phyloP scores from a whole-genome alignment of 1,139 yeast species.

The Hansenula sp. region DNA sequence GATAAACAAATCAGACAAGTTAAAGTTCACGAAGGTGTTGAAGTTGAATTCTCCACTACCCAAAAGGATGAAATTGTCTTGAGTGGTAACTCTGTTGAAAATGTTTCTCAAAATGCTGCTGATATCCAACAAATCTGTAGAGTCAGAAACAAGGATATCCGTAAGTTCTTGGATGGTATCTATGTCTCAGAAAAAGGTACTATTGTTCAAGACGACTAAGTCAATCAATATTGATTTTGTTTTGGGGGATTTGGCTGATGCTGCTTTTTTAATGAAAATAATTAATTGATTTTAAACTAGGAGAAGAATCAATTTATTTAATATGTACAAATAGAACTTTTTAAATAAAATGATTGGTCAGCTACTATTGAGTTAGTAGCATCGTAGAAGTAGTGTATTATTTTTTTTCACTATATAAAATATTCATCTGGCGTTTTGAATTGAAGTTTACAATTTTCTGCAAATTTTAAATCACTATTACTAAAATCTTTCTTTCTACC shows the following conservation, averaged over 20 bases:
- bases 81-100: constrained; percentile 95
- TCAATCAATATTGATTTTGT: too few relatives aligned
- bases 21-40: constrained; percentile 84
- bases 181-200: constrained; percentile 96
- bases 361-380: constrained; percentile 4
- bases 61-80: constrained; percentile 94
- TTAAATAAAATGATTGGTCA: not conserved
- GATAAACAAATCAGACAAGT: constrained; percentile 94
- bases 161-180: constrained; percentile 99
- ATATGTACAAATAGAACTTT: constrained; percentile 2
- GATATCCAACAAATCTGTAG: constrained; percentile 98
- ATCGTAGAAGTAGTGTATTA: not conserved
- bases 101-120: constrained; percentile 98
- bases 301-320: not conserved
- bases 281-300: not conserved
- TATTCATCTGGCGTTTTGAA: constrained; percentile 64
- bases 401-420: constrained; percentile 7
- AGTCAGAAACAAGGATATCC: constrained; percentile 99
- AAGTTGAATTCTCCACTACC: constrained; percentile 70
- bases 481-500: constrained; percentile 75
- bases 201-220: constrained; percentile 45
- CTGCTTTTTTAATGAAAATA: not conserved
- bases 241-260: too few relatives aligned
- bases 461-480: constrained; percentile 72
- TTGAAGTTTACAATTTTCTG: constrained; percentile 44